Evolutionary conservation across 208 protist genomes (phyloP).

Genomic region (Leishmania gerbilli): DNA sequence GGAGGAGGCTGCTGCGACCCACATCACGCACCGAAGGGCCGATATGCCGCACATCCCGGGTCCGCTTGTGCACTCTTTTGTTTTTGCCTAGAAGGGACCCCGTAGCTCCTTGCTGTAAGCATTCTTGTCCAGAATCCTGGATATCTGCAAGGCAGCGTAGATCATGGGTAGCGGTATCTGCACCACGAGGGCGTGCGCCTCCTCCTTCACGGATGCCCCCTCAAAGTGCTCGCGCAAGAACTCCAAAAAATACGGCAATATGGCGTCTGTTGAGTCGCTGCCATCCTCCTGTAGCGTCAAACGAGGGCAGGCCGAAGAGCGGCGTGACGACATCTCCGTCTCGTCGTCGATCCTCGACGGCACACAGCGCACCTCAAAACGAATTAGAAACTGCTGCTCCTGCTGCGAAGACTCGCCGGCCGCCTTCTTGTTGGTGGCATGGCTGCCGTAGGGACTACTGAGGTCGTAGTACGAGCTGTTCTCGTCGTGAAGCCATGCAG

Average conservation of each 20-base stretch:
- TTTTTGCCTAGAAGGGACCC: constrained; percentile 50
- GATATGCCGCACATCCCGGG: neutral
- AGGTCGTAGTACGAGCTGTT: constrained; percentile 28
- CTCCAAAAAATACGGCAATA: constrained; percentile 74
- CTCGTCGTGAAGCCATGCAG: constrained; percentile 29
- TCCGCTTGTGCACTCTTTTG: neutral
- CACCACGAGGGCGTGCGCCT: constrained; percentile 71
- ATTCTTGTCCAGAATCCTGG: constrained; percentile 51
- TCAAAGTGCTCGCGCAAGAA: constrained; percentile 71
- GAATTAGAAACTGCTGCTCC: constrained; percentile 33
- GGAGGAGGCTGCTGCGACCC: neutral
- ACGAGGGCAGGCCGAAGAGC: constrained; percentile 25
- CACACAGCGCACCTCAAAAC: constrained; percentile 74
- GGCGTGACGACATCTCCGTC: constrained; percentile 15
- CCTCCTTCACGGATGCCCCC: constrained; percentile 54
- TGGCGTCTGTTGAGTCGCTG: constrained; percentile 41
- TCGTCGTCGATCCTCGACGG: constrained; percentile 4
- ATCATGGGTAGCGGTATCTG: constrained; percentile 64
- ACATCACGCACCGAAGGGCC: neutral
- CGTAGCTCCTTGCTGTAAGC: constrained; percentile 57
- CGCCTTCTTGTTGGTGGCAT: neutral
- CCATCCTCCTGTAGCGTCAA: constrained; percentile 16
- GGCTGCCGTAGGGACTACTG: neutral
- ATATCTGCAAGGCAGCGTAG: constrained; percentile 60
- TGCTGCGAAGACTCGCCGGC: neutral